Evolutionary conservation across 768 basidiomycete genomes (phyloP), one percentile per base, ranked within the genome.

Genomic region (Lactarius akahatsu): DNA sequence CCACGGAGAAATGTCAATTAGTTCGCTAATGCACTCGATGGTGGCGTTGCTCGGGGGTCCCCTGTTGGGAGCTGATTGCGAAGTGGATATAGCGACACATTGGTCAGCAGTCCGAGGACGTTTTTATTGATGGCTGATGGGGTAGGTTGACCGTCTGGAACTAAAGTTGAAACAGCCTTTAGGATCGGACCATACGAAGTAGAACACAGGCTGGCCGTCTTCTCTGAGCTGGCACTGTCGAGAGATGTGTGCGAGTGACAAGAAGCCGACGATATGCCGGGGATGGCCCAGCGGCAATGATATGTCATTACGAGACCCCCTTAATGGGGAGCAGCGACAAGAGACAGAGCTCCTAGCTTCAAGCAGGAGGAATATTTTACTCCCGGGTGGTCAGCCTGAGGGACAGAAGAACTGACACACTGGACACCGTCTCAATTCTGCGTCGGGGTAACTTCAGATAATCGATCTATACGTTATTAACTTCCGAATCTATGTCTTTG

Each of bases 361-460:
- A 3, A 3, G 10, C 5, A 13, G 23, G 26, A 23, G 4, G 15
- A 13, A 2, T 7, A 15, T 52, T 26, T 52, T 45, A 2, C 43
- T 20, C 43, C 18, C 18, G 8, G 43, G 50, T 50, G 47, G n/a
- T 26, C 32, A 10, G 55, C 30, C 26, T 36, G n/a, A 26, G 32
- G 34, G 23, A 26, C 11, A 11, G 3, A 32, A 62, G 45, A 23
- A 15, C 5, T 54, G 52, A n/a, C 16, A 43, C 23, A 9, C 8
- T 8, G 26, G 55, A n/a, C 34, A 36, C 10, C 6, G 30, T 38
- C 15, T 61, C 41, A 47, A 45, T 56, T 23, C 55, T 38, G 32
- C 32, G 32, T n/a, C 52, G 26, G 26, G 52, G 64, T 20, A 65
- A 67, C 50, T 45, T 63, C 32, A 41, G 47, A 66, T 6, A 28